phyloP scores from a whole-genome alignment of 2,329 filamentous ascomycete genomes.

The Cercospora sesami region DNA sequence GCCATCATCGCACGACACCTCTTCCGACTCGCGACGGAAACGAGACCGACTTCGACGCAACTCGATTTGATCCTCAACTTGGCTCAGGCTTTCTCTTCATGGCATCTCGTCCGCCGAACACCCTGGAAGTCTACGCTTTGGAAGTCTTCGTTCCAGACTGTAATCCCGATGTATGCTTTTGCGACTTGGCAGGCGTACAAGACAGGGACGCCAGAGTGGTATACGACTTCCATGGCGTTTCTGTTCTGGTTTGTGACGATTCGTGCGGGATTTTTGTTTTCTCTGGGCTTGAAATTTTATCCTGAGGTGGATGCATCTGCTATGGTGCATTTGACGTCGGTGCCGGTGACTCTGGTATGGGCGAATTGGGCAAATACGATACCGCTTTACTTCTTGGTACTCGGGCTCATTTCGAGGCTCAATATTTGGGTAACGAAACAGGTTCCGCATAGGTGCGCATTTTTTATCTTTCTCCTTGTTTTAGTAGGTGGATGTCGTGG shows the following conservation, averaged over 20 bases:
- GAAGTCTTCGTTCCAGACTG: background rate
- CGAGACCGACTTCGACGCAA: background rate
- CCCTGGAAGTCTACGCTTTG: background rate
- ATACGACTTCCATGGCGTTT: background rate
- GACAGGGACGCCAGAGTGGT: background rate
- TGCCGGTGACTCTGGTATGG: background rate
- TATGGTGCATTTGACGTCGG: background rate
- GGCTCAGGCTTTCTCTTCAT: background rate
- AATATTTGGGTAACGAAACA: background rate
- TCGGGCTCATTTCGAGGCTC: background rate
- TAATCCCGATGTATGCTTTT: background rate
- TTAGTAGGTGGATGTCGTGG: background rate
- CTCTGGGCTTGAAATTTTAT: background rate
- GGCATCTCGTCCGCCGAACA: background rate
- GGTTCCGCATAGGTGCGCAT: background rate
- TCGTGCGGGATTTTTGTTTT: background rate
- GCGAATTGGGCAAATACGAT: background rate
- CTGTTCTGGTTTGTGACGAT: background rate
- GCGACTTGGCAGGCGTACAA: background rate
- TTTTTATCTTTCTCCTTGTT: too few relatives aligned
- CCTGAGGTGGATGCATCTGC: background rate
- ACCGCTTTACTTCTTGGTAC: background rate
- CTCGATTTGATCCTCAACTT: background rate
- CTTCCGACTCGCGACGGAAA: background rate
- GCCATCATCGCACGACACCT: background rate